Evolutionary conservation across 768 basidiomycete genomes (phyloP), one percentile per base, ranked within the genome.

Genomic region (Albatrellus ellisii): DNA sequence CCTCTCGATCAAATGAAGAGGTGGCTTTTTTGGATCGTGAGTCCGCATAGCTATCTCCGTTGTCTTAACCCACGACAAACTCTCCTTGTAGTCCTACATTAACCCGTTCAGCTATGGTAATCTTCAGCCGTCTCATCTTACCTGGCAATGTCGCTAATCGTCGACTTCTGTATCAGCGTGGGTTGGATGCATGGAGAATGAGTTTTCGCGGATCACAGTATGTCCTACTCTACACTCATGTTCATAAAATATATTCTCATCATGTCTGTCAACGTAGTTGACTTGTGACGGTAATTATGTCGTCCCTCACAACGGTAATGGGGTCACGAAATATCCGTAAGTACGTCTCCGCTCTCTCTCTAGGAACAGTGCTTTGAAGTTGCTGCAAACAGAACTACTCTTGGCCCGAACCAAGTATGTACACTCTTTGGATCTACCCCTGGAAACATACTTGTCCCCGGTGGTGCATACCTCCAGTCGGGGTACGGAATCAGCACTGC

Each of bases 11-110:
- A 68, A 45, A 83, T 85, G 80, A 83, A 86, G 56, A 66, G 81
- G 34, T 88, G 82, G 81, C 57, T 91, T 5, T 86, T 88, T 65
- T 90, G 87, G 87, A 79, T 88, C 26, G 79, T 79, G 51, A 48
- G 77, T 66, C 2, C 2, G 12, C 42, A 45, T 6, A 1, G 21
- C 26, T 3, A 12, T 7, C 6, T 22, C 26, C n/a, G 20, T 33
- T 12, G 22, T 11, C 14, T 76, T 8, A 0, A 9, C 5, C 28
- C 20, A 44, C 18, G 14, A 33, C 24, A 17, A 21, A 17, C n/a
- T 43, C 5, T n/a, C 21, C 31, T 68, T 73, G 83, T 36, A 76
- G 78, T 85, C 70, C 63, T 90, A 90, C 59, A 57, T 88, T 47
- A 81, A 91, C 55, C 90, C 90, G 0, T 6, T 51, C 2, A 27